These are phyloP conservation scores for Epichloe festucae DNA, from an alignment of 2,329 filamentous ascomycete species.

Conservation along the genomic window DNA sequence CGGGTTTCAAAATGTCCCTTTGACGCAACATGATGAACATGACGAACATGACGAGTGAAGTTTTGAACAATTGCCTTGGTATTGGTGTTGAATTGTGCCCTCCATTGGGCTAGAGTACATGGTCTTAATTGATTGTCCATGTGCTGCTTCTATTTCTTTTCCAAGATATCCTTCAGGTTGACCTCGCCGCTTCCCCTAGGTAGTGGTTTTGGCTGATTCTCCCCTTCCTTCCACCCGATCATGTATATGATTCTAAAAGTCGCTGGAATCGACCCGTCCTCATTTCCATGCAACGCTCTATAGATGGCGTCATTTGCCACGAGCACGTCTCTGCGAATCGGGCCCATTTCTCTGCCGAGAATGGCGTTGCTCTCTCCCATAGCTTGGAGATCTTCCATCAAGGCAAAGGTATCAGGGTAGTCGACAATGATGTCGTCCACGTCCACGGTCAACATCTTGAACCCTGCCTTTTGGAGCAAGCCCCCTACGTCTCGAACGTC, in stretches of 20 bases:
- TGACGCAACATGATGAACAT: background rate
- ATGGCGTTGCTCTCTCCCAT: slow-evolving; percentile 96
- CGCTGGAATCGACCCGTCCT: slow-evolving; percentile 64
- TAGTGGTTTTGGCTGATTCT: slow-evolving; percentile 66
- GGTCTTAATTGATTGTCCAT: background rate
- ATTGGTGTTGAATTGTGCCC: background rate
- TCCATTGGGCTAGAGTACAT: background rate
- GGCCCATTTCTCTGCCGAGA: slow-evolving; percentile 66
- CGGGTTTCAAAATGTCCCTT: background rate
- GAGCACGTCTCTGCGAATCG: slow-evolving; percentile 69
- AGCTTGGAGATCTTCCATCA: slow-evolving; percentile 88
- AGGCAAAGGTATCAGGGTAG: slow-evolving; percentile 75
- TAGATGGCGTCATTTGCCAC: slow-evolving; percentile 85
- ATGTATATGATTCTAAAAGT: slow-evolving; percentile 95
- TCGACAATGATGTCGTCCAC: slow-evolving; percentile 95
- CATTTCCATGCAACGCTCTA: slow-evolving; percentile 70
- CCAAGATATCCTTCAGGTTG: slow-evolving; percentile 71
- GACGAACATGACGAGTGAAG: background rate
- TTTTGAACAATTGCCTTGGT: background rate
- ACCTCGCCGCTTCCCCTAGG: slow-evolving; percentile 79
- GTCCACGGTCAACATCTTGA: slow-evolving; percentile 92
- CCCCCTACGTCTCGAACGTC: slow-evolving; percentile 93
- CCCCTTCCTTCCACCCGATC: slow-evolving; percentile 93
- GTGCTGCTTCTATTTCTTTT: slow-evolving; percentile 26
- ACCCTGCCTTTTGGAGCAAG: slow-evolving; percentile 72